These are phyloP conservation scores for Jamesozyma lodderae DNA, from an alignment of 805 yeast species.

Conservation along the genomic window DNA sequence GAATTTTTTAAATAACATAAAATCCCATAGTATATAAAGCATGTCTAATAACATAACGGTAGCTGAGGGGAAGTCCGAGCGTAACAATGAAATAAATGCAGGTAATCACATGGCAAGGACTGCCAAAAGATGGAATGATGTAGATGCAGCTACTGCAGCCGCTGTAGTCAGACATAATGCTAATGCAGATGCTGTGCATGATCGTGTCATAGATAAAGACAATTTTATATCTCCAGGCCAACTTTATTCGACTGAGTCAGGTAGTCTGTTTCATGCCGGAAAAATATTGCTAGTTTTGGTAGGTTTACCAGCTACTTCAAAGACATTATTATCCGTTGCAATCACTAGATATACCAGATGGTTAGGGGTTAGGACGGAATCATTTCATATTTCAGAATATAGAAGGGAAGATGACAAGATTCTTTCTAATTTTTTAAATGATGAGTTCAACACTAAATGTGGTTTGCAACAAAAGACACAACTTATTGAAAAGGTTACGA, in stretches of 20 bases:
- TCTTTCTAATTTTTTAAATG: constrained; percentile 63
- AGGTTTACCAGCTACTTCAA: constrained; percentile 94
- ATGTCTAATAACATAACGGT: too few relatives aligned
- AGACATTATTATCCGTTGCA: constrained; percentile 86
- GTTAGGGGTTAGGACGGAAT: constrained; percentile 90
- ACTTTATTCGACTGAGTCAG: constrained; percentile 84
- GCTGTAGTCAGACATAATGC: constrained; percentile 1
- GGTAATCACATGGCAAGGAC: constrained; percentile 52
- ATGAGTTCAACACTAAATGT: constrained; percentile 39
- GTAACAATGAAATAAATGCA: constrained; percentile 21
- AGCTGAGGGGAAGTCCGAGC: constrained; percentile 28
- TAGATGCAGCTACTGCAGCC: neutral
- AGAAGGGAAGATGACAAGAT: constrained; percentile 48
- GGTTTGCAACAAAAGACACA: constrained; percentile 46
- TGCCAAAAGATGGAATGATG: constrained; percentile 39
- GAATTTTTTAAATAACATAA: too few relatives aligned
- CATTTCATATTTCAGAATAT: constrained; percentile 88
- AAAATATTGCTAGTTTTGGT: constrained; percentile 79
- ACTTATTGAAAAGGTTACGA: constrained; percentile 53
- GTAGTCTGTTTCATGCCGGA: constrained; percentile 92
- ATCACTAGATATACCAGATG: constrained; percentile 87
- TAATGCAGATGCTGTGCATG: constrained; percentile 55
- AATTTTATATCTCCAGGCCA: constrained; percentile 82
- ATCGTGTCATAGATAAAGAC: constrained; percentile 18
- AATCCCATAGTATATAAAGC: too few relatives aligned